Evolutionary conservation across 2,329 filamentous ascomycete species (phyloP).

Genomic region (Diaporthe batatas): DNA sequence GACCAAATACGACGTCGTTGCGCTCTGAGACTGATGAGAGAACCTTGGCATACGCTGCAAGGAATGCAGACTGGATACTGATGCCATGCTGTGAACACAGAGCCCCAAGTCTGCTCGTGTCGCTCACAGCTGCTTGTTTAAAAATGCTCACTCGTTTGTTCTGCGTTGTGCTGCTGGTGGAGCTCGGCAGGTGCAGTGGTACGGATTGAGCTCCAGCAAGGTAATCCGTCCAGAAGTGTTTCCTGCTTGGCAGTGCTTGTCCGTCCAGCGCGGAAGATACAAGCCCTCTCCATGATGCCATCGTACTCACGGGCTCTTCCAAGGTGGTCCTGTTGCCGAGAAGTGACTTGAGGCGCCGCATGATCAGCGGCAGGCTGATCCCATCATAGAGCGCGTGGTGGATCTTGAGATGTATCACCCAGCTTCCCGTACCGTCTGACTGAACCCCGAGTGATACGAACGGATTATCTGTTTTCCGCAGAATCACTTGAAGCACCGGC

Average conservation of each 20-base stretch:
- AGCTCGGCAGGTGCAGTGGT: slow-evolving; percentile 36
- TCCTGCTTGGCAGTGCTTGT: slow-evolving; percentile 43
- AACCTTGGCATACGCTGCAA: slow-evolving; percentile 75
- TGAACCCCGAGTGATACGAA: slow-evolving; percentile 46
- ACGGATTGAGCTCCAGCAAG: slow-evolving; percentile 48
- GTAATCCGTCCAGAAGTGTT: slow-evolving; percentile 59
- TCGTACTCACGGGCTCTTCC: too few species aligned
- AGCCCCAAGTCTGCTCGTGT: slow-evolving; percentile 56
- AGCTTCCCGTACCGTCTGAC: slow-evolving; percentile 43
- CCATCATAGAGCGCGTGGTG: slow-evolving; percentile 94
- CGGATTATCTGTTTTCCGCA: slow-evolving; percentile 47
- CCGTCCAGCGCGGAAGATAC: slow-evolving; percentile 38
- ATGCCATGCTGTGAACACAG: slow-evolving; percentile 64
- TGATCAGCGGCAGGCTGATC: slow-evolving; percentile 77
- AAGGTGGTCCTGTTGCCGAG: slow-evolving; percentile 10
- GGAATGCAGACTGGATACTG: slow-evolving; percentile 79
- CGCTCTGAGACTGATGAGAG: slow-evolving; percentile 45
- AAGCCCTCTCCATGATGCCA: slow-evolving; percentile 48
- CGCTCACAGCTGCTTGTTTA: slow-evolving; percentile 59
- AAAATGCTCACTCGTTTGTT: slow-evolving; percentile 52
- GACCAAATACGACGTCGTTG: slow-evolving; percentile 73
- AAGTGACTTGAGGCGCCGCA: slow-evolving; percentile 57
- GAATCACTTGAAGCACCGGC: slow-evolving; percentile 75
- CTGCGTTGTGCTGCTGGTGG: not conserved
- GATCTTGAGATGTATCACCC: slow-evolving; percentile 68